Base-by-base conservation (phyloP, 192 early-diverging fungal species). In the Podila verticillata region DNA sequence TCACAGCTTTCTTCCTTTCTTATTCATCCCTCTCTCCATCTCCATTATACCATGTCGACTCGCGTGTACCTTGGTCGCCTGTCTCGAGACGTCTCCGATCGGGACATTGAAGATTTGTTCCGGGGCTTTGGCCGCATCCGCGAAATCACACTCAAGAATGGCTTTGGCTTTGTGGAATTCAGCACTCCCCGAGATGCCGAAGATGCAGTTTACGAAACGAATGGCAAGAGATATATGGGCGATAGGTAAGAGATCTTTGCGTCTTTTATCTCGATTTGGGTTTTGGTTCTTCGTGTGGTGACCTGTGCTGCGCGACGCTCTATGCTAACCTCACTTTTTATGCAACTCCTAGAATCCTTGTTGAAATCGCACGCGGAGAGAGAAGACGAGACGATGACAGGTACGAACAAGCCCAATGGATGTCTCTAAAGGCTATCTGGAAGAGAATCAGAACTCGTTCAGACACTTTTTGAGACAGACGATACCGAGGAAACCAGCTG, bases 101-200 rank as follows among this genome's bases (percentile, higher is more conserved):
- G 93, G 47, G 96, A 98, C 72, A 73, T 98, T 26, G 93, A 96
- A 85, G 83, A 86, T 57, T 88, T 95, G 60, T 93, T 93, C 74
- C 90, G 88, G 70, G 89, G 87, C 51, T 96, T 93, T 73, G 96
- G 96, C 9, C 86, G 89, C 47, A 91, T 96, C 72, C 84, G 87
- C 72, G 95, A 96, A 73, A 89, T 96, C 48, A 93, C 92, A 64
- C 75, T 95, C 68, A 88, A 93, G 75, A 86, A 88, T 32, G 95
- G 96, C 22, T 98, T 96, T 85, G 95, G 94, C 30, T 98, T 98
- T 88, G 95, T 98, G 34, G 97, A 98, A 85, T 97, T 95, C 74
- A 90, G 90, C 57, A 91, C 94, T 78, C 84, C 84, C n/a, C 86
- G 91, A 63, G 97, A 98, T 86, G 96, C 96, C 56, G 87, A 93